A percentile compares a stretch with the other conserved stretches of the same genome.
These are phyloP conservation scores for Colletotrichum sp. DNA, from an alignment of 2,329 filamentous ascomycete genomes.

Conservation along the genomic window DNA sequence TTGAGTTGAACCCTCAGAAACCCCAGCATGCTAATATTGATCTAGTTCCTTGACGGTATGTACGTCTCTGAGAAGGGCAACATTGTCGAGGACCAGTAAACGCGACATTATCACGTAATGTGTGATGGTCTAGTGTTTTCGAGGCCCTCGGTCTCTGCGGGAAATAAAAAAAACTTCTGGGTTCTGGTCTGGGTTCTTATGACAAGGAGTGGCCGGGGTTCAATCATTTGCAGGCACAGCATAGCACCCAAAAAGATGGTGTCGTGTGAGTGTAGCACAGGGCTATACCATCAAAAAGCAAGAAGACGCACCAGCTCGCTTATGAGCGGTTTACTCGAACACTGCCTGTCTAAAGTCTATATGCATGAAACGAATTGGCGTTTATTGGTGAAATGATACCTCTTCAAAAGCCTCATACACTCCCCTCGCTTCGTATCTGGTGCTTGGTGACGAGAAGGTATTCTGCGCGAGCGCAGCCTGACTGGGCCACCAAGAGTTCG, in stretches of 20 bases:
- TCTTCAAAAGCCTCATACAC: background rate
- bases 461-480: background rate
- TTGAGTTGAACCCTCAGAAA: background rate
- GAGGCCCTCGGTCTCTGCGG: constrained; percentile 29
- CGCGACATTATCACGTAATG: constrained; percentile 18
- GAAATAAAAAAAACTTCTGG: constrained; percentile 22
- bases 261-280: constrained; percentile 1
- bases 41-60: constrained; percentile 97
- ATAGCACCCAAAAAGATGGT: background rate
- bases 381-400: constrained; percentile 5
- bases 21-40: constrained; percentile 25
- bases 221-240: background rate
- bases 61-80: constrained; percentile 99
- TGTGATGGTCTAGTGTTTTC: constrained; percentile 26
- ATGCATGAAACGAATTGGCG: background rate
- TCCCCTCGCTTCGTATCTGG: background rate
- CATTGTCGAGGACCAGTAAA: constrained; percentile 75
- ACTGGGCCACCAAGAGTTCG: background rate
- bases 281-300: constrained; percentile 2
- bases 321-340: background rate
- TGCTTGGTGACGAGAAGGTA: background rate
- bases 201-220: constrained; percentile 6
- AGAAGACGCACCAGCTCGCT: constrained; percentile 2
- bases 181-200: constrained; percentile 13
- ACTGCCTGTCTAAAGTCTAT: background rate